A percentile compares a stretch with the other conserved stretches of the same genome.
Conservation (phyloP, 169 alveolate genomes). For the Plasmodium inui region DNA sequence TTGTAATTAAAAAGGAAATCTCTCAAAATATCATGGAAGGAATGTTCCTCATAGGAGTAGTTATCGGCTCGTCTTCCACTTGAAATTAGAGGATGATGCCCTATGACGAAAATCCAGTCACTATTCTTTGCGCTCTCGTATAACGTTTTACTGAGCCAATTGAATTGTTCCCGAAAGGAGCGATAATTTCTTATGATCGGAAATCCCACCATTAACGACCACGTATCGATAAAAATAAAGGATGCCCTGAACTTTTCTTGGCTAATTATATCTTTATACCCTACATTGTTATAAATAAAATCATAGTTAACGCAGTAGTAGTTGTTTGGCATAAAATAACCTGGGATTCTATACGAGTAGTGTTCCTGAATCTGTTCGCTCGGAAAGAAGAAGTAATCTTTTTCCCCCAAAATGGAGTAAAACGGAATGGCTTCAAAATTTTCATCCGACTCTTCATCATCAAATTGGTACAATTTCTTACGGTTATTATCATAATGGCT, state of each 20-base stretch:
- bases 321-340: slow-evolving; percentile 72
- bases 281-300: slow-evolving; percentile 28
- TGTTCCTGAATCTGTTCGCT: slow-evolving; percentile 77
- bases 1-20: slow-evolving; percentile 50
- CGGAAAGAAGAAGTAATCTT: slow-evolving; percentile 65
- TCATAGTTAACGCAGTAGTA: slow-evolving; percentile 62
- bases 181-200: slow-evolving; percentile 72
- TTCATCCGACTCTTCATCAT: slow-evolving; percentile 24
- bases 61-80: slow-evolving; percentile 74
- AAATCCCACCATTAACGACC: slow-evolving; percentile 74
- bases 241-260: slow-evolving; percentile 68
- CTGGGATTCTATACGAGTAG: slow-evolving; percentile 65
- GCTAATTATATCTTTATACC: neutral
- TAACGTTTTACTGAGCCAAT: slow-evolving; percentile 70
- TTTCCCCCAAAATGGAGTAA: slow-evolving; percentile 71
- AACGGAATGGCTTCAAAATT: slow-evolving; percentile 49
- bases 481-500: slow-evolving; percentile 4
- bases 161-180: slow-evolving; percentile 51
- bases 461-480: slow-evolving; percentile 4
- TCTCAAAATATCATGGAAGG: slow-evolving; percentile 61
- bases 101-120: slow-evolving; percentile 74
- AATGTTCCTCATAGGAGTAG: slow-evolving; percentile 61
- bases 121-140: slow-evolving; percentile 68
- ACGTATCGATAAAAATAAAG: slow-evolving; percentile 69
- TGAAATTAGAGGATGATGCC: slow-evolving; percentile 73